Evolutionary conservation across 2,329 filamentous ascomycete species (phyloP), one percentile per base, ranked within the genome.

Genomic region (Rhynchosporium graminicola): DNA sequence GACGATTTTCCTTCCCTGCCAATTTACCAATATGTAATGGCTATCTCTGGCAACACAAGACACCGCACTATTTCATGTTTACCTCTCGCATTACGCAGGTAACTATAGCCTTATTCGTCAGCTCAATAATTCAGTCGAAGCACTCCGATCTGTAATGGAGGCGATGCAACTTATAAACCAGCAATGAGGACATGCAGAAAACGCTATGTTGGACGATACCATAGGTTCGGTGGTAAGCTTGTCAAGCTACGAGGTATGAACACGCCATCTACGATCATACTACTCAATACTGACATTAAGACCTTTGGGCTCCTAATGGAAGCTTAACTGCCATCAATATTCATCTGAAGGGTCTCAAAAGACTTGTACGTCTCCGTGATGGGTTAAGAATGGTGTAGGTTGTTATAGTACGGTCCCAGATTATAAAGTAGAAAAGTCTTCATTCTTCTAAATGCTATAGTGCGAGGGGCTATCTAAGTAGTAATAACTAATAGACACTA

Each of bases 81-180:
- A 59, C 15, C 65, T 68, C 3, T 65, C 63, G 4, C 66, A 67
- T 51, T 65, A 65, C 43, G 65, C 66, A 15, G 65, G 66, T 5
- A 63, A 64, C 29, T 65, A 65, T 42, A 45, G 63, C 8, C 59
- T 63, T 45, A 42, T 57, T 40, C 46, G 57, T 31, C 43, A 63
- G 28, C 28, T 62, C 38, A 62, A 40, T n/a, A 63, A 67, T 28
- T 59, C 64, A 26, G 20, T 64, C 15, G 66, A 68, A 26, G 59
- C 59, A 20, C 43, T 68, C 2, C 62, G 60, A 13, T 62, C 66
- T 13, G 48, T 63, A 29, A 65, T 58, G 57, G 57, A 65, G 60
- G 59, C 66, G 3, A 67, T 67, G 55, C 64, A 42, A 42, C 62
- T 68, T 10, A 55, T 68, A 6, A 65, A 67, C 26, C 42, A 65